Conservation (phyloP, 2,329 filamentous ascomycete species). For the Cladophialophora chaetospira region DNA sequence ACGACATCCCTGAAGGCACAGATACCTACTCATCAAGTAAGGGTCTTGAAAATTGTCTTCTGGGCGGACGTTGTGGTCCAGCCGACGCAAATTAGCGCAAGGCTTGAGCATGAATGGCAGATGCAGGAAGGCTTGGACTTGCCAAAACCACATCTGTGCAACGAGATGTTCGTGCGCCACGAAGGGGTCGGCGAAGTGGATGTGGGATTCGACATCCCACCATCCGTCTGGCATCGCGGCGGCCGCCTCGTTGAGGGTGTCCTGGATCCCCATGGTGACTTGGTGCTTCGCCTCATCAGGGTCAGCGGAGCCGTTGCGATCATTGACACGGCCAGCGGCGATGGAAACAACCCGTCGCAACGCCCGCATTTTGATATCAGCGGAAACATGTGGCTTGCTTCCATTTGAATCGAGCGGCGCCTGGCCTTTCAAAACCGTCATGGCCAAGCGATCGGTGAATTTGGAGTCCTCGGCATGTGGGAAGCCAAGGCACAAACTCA, state of each 20-base stretch:
- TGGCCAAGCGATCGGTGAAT: constrained; percentile 29
- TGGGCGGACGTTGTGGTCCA: background rate
- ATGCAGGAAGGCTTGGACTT: constrained; percentile 31
- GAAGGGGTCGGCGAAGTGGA: constrained; percentile 11
- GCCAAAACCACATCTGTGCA: constrained; percentile 32
- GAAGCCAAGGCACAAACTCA: constrained; percentile 31
- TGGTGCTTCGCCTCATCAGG: constrained; percentile 9
- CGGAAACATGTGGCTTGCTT: background rate
- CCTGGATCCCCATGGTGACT: constrained; percentile 24
- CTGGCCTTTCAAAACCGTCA: constrained; percentile 22
- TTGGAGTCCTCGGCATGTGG: constrained; percentile 27
- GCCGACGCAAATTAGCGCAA: background rate
- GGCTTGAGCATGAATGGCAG: constrained; percentile 29
- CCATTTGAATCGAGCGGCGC: background rate
- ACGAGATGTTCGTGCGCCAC: constrained; percentile 27
- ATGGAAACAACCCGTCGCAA: constrained; percentile 27
- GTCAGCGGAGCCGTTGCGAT: constrained; percentile 23
- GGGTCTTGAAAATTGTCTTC: constrained; percentile 3
- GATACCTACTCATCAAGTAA: constrained; percentile 20
- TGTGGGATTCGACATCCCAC: constrained; percentile 27
- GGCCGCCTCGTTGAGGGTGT: constrained; percentile 17
- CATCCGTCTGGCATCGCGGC: constrained; percentile 27
- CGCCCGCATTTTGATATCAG: constrained; percentile 30
- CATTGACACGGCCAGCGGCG: constrained; percentile 27
- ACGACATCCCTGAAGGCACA: constrained; percentile 27